Evolutionary conservation across 768 basidiomycete genomes (phyloP).

Genomic region (Leccinum variicolor): DNA sequence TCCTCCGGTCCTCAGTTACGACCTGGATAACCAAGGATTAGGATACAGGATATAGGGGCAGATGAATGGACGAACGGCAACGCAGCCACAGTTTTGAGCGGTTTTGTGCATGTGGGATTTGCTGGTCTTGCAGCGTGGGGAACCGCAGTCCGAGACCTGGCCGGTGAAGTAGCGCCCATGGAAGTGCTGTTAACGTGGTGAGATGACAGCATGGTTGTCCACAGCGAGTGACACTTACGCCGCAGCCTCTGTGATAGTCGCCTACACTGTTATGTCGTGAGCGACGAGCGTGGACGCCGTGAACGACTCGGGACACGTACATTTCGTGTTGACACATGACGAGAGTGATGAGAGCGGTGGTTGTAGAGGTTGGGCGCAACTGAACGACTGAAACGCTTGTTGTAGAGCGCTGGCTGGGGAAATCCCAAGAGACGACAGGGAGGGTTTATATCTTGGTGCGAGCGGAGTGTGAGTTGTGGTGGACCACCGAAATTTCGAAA

Average conservation of each 20-base stretch:
- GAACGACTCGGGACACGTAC: constrained; percentile 19
- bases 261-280: constrained; percentile 28
- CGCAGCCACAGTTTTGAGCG: constrained; percentile 33
- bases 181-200: constrained; percentile 28
- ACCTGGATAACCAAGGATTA: constrained; percentile 19
- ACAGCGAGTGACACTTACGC: constrained; percentile 20
- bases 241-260: constrained; percentile 36
- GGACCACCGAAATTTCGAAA: background rate
- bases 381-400: background rate
- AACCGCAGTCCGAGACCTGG: constrained; percentile 29
- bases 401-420: background rate
- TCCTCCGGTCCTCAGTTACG: constrained; percentile 34
- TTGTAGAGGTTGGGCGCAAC: background rate
- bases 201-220: constrained; percentile 1
- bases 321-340: constrained; percentile 37
- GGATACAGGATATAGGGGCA: constrained; percentile 10
- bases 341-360: constrained; percentile 5
- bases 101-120: constrained; percentile 34
- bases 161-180: constrained; percentile 38
- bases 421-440: background rate
- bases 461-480: constrained; percentile 9
- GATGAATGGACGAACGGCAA: constrained; percentile 17
- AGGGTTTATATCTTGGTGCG: constrained; percentile 9
- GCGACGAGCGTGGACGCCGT: background rate
- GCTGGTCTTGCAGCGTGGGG: constrained; percentile 33